These are phyloP conservation scores for Hypoxylon fragiforme DNA, from an alignment of 495 filamentous ascomycete genomes.

Conservation along the genomic window DNA sequence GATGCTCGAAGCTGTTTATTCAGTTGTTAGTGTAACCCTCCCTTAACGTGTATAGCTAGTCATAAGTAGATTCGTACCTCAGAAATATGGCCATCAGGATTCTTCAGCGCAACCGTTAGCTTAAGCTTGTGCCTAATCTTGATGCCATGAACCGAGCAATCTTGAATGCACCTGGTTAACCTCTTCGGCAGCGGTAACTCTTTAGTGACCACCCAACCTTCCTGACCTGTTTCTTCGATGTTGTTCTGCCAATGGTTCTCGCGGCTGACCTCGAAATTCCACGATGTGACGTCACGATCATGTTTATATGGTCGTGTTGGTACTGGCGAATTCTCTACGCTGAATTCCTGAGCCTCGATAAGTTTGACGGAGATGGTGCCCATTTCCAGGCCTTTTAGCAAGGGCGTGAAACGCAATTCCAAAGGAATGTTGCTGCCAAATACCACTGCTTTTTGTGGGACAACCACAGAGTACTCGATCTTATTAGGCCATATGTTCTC, in stretches of 20 bases:
- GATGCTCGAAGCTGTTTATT: slow-evolving; percentile 71
- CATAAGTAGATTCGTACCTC: slow-evolving; percentile 60
- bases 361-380: slow-evolving; percentile 74
- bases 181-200: slow-evolving; percentile 74
- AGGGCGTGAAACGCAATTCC: slow-evolving; percentile 77
- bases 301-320: slow-evolving; percentile 62
- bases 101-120: slow-evolving; percentile 83
- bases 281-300: slow-evolving; percentile 62
- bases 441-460: slow-evolving; percentile 86
- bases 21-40: slow-evolving; percentile 16
- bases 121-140: slow-evolving; percentile 86
- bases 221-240: slow-evolving; percentile 69
- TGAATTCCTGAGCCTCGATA: slow-evolving; percentile 75
- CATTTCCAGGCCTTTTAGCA: slow-evolving; percentile 84
- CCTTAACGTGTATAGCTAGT: not conserved
- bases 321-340: slow-evolving; percentile 51
- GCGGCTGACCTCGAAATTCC: slow-evolving; percentile 61
- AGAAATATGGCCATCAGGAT: slow-evolving; percentile 90
- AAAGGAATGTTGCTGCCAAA: slow-evolving; percentile 83
- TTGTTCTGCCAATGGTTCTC: slow-evolving; percentile 66
- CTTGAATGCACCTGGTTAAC: slow-evolving; percentile 79
- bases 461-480: slow-evolving; percentile 85
- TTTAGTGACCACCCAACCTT: slow-evolving; percentile 74
- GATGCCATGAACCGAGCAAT: slow-evolving; percentile 79
- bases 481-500: slow-evolving; percentile 96